A percentile compares a stretch with the other conserved stretches of the same genome.
These are phyloP conservation scores for Hypoxylon crocopeplum DNA, from an alignment of 495 filamentous ascomycete genomes.

Conservation along the genomic window DNA sequence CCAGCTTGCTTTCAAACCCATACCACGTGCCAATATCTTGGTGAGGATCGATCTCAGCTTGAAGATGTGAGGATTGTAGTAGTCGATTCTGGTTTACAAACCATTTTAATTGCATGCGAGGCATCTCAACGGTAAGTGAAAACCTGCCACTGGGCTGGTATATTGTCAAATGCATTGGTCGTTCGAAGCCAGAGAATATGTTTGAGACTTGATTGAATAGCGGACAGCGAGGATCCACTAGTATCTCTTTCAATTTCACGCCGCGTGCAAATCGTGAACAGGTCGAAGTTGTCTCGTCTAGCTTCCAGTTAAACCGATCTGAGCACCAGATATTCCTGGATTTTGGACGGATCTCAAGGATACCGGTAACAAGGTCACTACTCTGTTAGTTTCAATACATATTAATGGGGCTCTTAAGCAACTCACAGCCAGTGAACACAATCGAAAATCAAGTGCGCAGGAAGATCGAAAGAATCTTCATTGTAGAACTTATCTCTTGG, in stretches of 20 bases:
- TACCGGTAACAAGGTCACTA: conserved; percentile 45
- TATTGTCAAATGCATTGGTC: conserved; percentile 40
- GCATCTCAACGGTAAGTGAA: conserved; percentile 45
- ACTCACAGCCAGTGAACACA: conserved; percentile 65
- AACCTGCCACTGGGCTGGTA: conserved; percentile 34
- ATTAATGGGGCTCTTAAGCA: background rate
- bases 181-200: conserved; percentile 46
- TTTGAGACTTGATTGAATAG: conserved; percentile 41
- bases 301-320: conserved; percentile 17
- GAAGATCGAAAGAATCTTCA: conserved; percentile 52
- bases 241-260: conserved; percentile 3
- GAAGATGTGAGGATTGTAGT: conserved; percentile 51
- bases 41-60: conserved; percentile 55
- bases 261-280: conserved; percentile 18
- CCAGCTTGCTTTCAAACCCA: conserved; percentile 53
- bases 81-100: conserved; percentile 35
- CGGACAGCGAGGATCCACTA: conserved; percentile 38
- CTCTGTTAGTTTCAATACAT: background rate
- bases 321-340: conserved; percentile 49
- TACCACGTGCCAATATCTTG: conserved; percentile 57
- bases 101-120: conserved; percentile 50
- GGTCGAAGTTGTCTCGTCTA: conserved; percentile 20
- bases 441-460: conserved; percentile 51
- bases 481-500: conserved; percentile 40
- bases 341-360: conserved; percentile 59